Base-by-base conservation (phyloP, 371 early-diverging fungal genomes). In the Ecytonucleospora hepatopenaei region DNA sequence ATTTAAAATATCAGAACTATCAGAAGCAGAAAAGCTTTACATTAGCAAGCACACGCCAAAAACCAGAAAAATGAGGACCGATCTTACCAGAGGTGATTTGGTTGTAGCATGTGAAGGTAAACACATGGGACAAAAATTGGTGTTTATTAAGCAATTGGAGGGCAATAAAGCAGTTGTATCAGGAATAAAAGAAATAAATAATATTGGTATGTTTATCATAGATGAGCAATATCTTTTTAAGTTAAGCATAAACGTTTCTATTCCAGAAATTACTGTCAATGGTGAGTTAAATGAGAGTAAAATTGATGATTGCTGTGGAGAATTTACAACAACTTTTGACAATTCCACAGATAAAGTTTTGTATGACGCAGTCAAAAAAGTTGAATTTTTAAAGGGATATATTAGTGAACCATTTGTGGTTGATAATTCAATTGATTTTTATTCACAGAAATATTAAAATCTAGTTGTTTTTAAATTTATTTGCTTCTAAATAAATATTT, bases 91-190 rank as follows among this genome's bases (percentile, higher is more conserved):
- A 15, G 79, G 79, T 24, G 54, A 62, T 48, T 53, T 78, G 30
- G 76, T 74, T 15, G 74, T 73, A 59, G 76, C 76, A 35, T 31
- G 71, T 0, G 79, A 78, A 60, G 79, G 79, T n/a, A 65, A 59
- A 28, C 72, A 57, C 62, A 59, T 63, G 33, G 53, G 55, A 15
- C 65, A 51, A 26, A 57, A 69, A 55, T 73, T 71, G 16, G 63
- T 78, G 24, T 75, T 59, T 58, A 5, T 78, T 16, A 67, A 71
- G 48, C 51, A 55, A 17, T 23, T 68, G 15, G 65, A 69, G 21
- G 65, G 74, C n/a, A 58, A 71, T 54, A 40, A 47, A 19, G 74
- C 74, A 34, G 28, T 74, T 26, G 69, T 75, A 31, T 49, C 55
- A 49, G 75, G 76, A 0, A 55, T 67, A n/a, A 48, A 23, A 19